phyloP scores from a whole-genome alignment of 768 basidiomycete genomes.

The Chlorophyllum brunneum region DNA sequence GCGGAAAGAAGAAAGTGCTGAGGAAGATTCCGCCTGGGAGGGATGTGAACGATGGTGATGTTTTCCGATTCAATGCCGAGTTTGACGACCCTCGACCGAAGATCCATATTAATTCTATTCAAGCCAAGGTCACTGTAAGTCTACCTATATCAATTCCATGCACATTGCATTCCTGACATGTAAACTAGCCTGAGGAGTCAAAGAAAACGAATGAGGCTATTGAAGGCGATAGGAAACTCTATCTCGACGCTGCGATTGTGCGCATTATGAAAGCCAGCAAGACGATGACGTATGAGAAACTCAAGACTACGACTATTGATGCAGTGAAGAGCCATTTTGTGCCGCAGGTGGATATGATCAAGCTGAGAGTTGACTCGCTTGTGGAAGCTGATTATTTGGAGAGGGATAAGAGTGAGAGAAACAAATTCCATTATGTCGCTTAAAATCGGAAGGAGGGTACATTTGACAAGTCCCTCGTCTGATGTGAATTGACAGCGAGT shows the following conservation, averaged over 20 bases:
- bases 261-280: conserved; percentile 94
- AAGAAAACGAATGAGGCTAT: conserved; percentile 78
- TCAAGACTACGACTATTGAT: conserved; percentile 81
- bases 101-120: conserved; percentile 94
- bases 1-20: conserved; percentile 86
- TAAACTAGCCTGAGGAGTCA: conserved; percentile 74
- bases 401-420: conserved; percentile 69
- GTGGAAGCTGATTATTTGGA: conserved; percentile 87
- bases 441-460: conserved; percentile 18
- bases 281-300: conserved; percentile 71
- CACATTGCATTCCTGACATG: neutral
- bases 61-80: conserved; percentile 77
- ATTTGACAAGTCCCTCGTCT: too few species aligned
- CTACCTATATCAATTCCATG: neutral
- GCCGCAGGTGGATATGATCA: conserved; percentile 82
- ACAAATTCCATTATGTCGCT: conserved; percentile 77
- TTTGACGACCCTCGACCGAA: conserved; percentile 78
- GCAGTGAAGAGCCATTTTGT: conserved; percentile 86
- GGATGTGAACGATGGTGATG: conserved; percentile 73
- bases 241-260: conserved; percentile 93
- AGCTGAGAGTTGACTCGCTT: conserved; percentile 74
- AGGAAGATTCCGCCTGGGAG: conserved; percentile 73
- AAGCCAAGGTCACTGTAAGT: conserved; percentile 86
- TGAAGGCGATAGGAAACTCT: conserved; percentile 80
- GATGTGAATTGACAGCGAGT: too few species aligned